Evolutionary conservation across 352 stramenopile species (phyloP).

Genomic region (Globisporangium abappressorium): DNA sequence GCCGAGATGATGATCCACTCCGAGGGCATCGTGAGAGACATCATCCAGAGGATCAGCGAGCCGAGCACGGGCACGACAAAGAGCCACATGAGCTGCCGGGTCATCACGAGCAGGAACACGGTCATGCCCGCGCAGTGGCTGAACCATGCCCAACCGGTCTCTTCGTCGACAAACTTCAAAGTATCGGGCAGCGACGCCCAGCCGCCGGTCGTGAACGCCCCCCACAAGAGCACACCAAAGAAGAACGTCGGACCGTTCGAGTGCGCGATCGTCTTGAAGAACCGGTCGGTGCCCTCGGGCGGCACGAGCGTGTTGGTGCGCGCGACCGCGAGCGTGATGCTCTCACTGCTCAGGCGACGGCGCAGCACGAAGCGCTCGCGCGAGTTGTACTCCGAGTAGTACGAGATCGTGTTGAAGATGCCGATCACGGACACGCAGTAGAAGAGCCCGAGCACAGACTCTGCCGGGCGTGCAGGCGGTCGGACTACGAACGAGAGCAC

Average conservation of each 20-base stretch:
- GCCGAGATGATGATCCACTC: constrained; percentile 85
- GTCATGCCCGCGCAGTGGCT: constrained; percentile 79
- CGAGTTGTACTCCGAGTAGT: constrained; percentile 85
- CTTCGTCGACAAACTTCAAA: constrained; percentile 83
- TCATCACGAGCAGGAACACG: constrained; percentile 77
- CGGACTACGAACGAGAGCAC: constrained; percentile 53
- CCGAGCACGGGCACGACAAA: constrained; percentile 66
- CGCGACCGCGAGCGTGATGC: constrained; percentile 71
- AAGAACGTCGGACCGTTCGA: constrained; percentile 59
- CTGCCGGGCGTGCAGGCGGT: constrained; percentile 35
- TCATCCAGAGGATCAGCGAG: constrained; percentile 69
- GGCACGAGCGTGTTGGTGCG: constrained; percentile 42
- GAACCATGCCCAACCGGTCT: constrained; percentile 84
- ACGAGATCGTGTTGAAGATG: constrained; percentile 85
- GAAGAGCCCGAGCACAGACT: constrained; percentile 60
- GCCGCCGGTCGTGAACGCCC: constrained; percentile 62
- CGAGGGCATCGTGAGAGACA: constrained; percentile 71
- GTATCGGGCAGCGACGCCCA: constrained; percentile 77
- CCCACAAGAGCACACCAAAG: constrained; percentile 68
- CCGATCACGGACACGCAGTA: constrained; percentile 73
- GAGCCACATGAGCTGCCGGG: constrained; percentile 64
- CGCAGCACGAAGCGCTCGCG: constrained; percentile 74
- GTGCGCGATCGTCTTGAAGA: constrained; percentile 24
- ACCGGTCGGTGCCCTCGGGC: constrained; percentile 14
- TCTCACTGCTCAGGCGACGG: constrained; percentile 63